Evolutionary conservation across 176 grass and related monocot species (phyloP).

Genomic region (Stipa capillata): DNA sequence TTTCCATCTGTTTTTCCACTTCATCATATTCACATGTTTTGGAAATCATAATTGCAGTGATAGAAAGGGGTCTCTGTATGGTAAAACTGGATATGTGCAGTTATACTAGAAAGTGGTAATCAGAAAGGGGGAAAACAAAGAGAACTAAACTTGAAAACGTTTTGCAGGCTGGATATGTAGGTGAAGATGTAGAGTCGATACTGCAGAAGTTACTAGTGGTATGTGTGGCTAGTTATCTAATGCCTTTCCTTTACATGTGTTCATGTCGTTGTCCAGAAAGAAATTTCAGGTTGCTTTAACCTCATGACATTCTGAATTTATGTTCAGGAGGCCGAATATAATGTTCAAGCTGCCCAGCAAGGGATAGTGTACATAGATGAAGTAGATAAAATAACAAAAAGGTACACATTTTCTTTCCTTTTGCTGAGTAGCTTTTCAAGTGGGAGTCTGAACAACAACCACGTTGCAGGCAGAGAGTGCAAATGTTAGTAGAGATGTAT

Average conservation of each 20-base stretch:
- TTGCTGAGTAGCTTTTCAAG: neutral
- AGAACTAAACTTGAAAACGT: conserved; percentile 12
- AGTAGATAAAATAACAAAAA: conserved; percentile 99
- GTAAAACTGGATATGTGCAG: no score
- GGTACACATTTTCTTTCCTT: conserved; percentile 17
- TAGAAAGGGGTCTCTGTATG: neutral
- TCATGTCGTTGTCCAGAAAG: conserved; percentile 3
- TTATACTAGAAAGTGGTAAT: neutral
- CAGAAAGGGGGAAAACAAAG: neutral
- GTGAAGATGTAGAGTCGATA: conserved; percentile 99
- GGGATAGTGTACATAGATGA: conserved; percentile 99
- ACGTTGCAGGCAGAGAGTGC: conserved; percentile 76
- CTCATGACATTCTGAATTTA: conserved; percentile 15
- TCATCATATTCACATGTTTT: neutral
- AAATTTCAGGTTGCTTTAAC: neutral
- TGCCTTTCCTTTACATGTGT: neutral
- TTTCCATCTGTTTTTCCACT: neutral
- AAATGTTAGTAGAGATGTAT: conserved; percentile 91
- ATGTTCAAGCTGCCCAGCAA: conserved; percentile 95
- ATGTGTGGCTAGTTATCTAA: conserved; percentile 24
- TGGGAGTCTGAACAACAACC: neutral
- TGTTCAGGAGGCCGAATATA: conserved; percentile 83
- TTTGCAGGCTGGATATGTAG: conserved; percentile 97
- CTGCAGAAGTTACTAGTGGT: conserved; percentile 89
- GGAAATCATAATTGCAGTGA: neutral